Conservation (phyloP, 106 monocot species). For the Dendrobium huoshanense region DNA sequence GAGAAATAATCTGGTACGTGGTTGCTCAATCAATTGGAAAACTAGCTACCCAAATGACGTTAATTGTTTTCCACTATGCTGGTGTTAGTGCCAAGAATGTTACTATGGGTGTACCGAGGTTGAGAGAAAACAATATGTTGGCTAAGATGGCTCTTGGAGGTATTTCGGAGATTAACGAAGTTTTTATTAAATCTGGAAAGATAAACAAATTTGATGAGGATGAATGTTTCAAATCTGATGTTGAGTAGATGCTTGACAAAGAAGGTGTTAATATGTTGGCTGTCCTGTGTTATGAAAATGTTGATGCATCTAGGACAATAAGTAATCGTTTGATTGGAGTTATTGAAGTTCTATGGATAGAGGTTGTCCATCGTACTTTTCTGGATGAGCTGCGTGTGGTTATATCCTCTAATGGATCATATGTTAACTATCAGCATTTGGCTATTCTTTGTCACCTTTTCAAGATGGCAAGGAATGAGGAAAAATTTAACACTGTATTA, state of each 20-base stretch:
- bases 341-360: slow-evolving; percentile 96
- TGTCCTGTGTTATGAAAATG: slow-evolving; percentile 89
- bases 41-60: slow-evolving; percentile 97
- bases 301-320: slow-evolving; percentile 83
- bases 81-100: slow-evolving; percentile 99
- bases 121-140: slow-evolving; percentile 91
- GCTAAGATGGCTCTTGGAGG: slow-evolving; percentile 94
- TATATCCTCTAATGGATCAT: slow-evolving; percentile 97
- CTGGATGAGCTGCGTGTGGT: slow-evolving; percentile 95
- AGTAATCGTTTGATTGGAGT: slow-evolving; percentile 99
- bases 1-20: slow-evolving; percentile 99
- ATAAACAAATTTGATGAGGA: slow-evolving; percentile 59
- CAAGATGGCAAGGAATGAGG: slow-evolving; percentile 9
- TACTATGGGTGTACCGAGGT: slow-evolving; percentile 91
- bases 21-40: slow-evolving; percentile 99
- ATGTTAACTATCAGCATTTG: slow-evolving; percentile 94
- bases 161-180: slow-evolving; percentile 90
- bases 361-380: slow-evolving; percentile 81
- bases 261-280: slow-evolving; percentile 90
- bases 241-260: slow-evolving; percentile 89
- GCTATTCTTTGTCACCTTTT: slow-evolving; percentile 94
- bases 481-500: too few relatives aligned
- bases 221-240: slow-evolving; percentile 77
- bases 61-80: slow-evolving; percentile 99
- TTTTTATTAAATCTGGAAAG: slow-evolving; percentile 74